A percentile compares a stretch with the other conserved stretches of the same genome.
Evolutionary conservation across 2,329 filamentous ascomycete genomes (phyloP).

Genomic region (Talaromyces sp.): DNA sequence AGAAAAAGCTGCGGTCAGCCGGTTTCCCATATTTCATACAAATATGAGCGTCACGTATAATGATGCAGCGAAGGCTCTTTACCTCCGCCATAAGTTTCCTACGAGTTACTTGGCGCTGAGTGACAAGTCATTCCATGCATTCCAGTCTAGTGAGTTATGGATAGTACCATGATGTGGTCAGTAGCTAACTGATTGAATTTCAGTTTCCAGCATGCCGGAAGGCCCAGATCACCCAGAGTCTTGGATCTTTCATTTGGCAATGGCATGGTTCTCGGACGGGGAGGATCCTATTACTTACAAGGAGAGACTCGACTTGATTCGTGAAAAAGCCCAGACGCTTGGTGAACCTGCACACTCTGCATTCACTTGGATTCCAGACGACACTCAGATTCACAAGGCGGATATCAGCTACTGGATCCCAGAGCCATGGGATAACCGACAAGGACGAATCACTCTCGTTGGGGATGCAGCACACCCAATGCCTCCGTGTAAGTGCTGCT

Average conservation of each 20-base stretch:
- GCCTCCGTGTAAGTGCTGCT: constrained; percentile 17
- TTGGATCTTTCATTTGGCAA: constrained; percentile 24
- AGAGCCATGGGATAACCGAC: constrained; percentile 21
- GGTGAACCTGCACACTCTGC: constrained; percentile 23
- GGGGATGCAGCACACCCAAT: constrained; percentile 24
- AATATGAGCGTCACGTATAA: constrained; percentile 23
- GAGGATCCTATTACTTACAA: constrained; percentile 12
- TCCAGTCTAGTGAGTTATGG: constrained; percentile 14
- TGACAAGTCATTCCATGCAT: constrained; percentile 14
- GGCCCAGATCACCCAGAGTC: constrained; percentile 22
- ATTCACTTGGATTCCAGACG: constrained; percentile 23
- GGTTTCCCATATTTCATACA: constrained; percentile 19
- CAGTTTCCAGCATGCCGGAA: constrained; percentile 21
- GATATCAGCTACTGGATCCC: constrained; percentile 20
- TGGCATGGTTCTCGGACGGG: constrained; percentile 20
- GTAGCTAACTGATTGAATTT: constrained; percentile 4
- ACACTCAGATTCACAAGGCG: constrained; percentile 19
- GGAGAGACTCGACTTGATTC: constrained; percentile 20
- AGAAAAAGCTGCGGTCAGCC: constrained; percentile 18
- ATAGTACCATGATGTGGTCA: background rate
- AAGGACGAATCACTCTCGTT: constrained; percentile 20
- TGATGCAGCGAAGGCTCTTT: constrained; percentile 21
- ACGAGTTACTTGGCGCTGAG: constrained; percentile 19
- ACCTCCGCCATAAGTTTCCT: constrained; percentile 18
- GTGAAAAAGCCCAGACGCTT: constrained; percentile 18